Evolutionary conservation across 2,329 filamentous ascomycete species (phyloP), one percentile per base, ranked within the genome.

Genomic region (Alternaria triticina): DNA sequence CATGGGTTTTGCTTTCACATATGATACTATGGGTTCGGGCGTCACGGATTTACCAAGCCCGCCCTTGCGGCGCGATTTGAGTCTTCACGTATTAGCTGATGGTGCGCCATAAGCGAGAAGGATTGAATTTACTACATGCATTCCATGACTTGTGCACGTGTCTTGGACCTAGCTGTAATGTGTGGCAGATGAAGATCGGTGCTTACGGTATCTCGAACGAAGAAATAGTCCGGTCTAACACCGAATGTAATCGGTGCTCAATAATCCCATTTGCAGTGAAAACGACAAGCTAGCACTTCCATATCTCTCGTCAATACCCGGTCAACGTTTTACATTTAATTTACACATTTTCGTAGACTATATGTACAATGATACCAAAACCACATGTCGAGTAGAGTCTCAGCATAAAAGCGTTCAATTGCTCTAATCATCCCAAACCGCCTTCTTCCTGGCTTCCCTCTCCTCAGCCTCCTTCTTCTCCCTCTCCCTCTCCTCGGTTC

Each of bases 351-450:
- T 46, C 49, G 28, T 27, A 30, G 17, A 30, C 50, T 54, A 55
- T 54, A 45, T 61, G 57, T 49, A 61, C 28, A 55, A 23, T 15
- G 23, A 44, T 23, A 27, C n/a, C 28, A 52, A 36, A 22, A 30
- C 3, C 23, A 20, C n/a, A 56, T 22, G 10, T 8, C 0, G 10
- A 6, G 13, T 27, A 36, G 23, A 9, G 33, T 6, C 20, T 20
- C 1, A 40, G 12, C 49, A 52, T 13, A 25, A 13, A 20, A 23
- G 20, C 36, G 13, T 6, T 15, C 28, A n/a, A 23, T 30, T 15
- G 20, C 15, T 23, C 65, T 68, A 88, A 69, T 84, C 92, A 62
- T 96, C 90, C 96, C 96, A 98, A 25, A 97, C 85, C n/a, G 92
- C 90, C 64, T 87, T 87, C 84, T 91, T 96, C n/a, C 91, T 90